These are phyloP conservation scores for Corymbia calophylla DNA, from an alignment of 441 rosid genomes.

Conservation along the genomic window DNA sequence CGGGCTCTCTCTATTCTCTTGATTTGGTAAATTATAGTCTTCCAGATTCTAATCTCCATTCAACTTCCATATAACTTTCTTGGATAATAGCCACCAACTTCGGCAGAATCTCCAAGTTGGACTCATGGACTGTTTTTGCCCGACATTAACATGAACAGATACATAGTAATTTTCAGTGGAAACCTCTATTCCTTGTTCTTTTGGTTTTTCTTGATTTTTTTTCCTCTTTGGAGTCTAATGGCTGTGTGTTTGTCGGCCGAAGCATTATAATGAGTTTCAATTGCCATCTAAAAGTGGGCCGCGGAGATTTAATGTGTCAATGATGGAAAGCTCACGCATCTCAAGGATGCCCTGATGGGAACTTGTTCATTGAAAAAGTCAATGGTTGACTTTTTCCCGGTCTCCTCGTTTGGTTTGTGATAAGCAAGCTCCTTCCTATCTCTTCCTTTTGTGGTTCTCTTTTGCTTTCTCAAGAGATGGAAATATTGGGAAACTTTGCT, in stretches of 20 bases:
- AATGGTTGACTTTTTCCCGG: not conserved
- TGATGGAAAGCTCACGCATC: not conserved
- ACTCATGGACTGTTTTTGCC: too few relatives aligned
- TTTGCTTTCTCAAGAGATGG: not conserved
- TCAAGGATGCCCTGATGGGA: not conserved
- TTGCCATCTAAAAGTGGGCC: not conserved
- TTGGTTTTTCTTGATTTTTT: too few relatives aligned
- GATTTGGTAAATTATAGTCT: not conserved
- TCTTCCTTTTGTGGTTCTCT: not conserved
- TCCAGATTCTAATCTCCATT: not conserved
- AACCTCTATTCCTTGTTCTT: not conserved
- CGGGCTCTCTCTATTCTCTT: not conserved
- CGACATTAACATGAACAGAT: too few relatives aligned
- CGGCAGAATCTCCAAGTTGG: too few relatives aligned
- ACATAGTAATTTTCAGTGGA: not conserved
- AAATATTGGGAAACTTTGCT: not conserved
- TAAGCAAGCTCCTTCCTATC: not conserved
- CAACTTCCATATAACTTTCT: too few relatives aligned
- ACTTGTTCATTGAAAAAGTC: not conserved
- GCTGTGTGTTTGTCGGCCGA: too few relatives aligned
- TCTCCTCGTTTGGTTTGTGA: not conserved
- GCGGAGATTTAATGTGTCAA: not conserved
- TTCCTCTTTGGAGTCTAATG: not conserved
- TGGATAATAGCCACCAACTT: too few relatives aligned
- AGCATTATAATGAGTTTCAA: not conserved